Base-by-base conservation (phyloP, 176 grass and related monocot genomes). In the Metroxylon sagu region DNA sequence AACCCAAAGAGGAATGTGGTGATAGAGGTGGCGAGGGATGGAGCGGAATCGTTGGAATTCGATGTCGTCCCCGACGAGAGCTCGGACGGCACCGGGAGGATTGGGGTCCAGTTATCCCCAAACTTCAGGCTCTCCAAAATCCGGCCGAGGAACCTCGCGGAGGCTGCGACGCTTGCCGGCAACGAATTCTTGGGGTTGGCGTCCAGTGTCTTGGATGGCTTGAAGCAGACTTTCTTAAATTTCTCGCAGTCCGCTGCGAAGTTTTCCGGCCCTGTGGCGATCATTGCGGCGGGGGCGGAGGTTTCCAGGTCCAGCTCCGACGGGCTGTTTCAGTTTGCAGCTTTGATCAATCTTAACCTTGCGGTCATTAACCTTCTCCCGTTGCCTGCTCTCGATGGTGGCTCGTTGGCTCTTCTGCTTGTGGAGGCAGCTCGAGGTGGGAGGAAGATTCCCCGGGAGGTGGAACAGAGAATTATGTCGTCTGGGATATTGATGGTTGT, bases 71-170 rank as follows among this genome's bases (percentile, higher is more conserved):
- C 93, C 49, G 93, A 97, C 69, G 61, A 65, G 58, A 91, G 81
- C 67, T 52, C 25, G 1, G 93, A 97, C 28, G 87, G 93, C 18
- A 74, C 73, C 0, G 93, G 93, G 0, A 78, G 84, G 25, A 85
- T 98, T 6, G 93, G 93, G 25, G 87, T 92, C 26, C 93, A 98
- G 75, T 70, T 92, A n/a, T 83, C 93, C 8, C 93, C 93, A 4
- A 83, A 89, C 58, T 78, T 76, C 61, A 58, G 49, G 50, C 78
- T 91, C 61, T 65, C 70, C 48, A 80, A 84, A 6, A 60, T 92
- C 1, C 77, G 67, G 5, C 78, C 93, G 0, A 59, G 67, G 6
- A 85, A 91, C 56, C 57, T 79, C 16, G 73, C 73, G 2, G 73
- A 92, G 26, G 79, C 93, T 3, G 82, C 78, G 4, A 57, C 72